Evolutionary conservation across 768 basidiomycete genomes (phyloP), one percentile per base, ranked within the genome.

Genomic region (Phaffia australis): DNA sequence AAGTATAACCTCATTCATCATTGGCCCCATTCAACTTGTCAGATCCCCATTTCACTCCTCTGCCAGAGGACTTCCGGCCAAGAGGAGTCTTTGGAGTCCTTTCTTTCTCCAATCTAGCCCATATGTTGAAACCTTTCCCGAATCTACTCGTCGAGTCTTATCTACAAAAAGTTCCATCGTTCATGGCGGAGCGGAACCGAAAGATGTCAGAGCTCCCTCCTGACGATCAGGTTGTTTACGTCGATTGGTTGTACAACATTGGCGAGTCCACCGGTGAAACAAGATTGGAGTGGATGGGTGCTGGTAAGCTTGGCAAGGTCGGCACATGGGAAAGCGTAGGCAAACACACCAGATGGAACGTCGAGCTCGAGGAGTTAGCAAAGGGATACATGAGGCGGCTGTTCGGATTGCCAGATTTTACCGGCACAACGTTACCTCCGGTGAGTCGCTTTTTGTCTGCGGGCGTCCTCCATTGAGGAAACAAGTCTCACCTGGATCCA

Each of bases 171-270:
- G 61, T 70, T 50, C 63, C 58, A 4, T 58, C 52, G 27, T 70
- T 57, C 58, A 56, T 64, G 35, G 49, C 27, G 1, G 57, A 32
- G 7, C 56, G 57, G 9, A 50, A 60, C 23, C 32, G 50, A 21
- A n/a, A 29, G 3, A 9, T 47, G 16, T 62, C 69, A 16, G 49
- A 35, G 25, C 69, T 60, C 14, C 42, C 42, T 32, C 69, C 69
- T 1, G 69, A 70, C 32, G 65, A 70, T 21, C 69, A 70, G 48
- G 64, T 70, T 3, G 59, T 64, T 32, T 70, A 67, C 66, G 56
- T 70, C 35, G 69, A 70, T 60, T 67, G 64, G n/a, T n/a, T 70
- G 32, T 70, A 70, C 69, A 64, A 67, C 55, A 29, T 67, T 9
- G 62, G 62, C 3, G 69, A 70, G 30, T 63, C 62, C 18, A 66